Conservation (phyloP, 352 stramenopile genomes). For the Phytophthora megakarya region DNA sequence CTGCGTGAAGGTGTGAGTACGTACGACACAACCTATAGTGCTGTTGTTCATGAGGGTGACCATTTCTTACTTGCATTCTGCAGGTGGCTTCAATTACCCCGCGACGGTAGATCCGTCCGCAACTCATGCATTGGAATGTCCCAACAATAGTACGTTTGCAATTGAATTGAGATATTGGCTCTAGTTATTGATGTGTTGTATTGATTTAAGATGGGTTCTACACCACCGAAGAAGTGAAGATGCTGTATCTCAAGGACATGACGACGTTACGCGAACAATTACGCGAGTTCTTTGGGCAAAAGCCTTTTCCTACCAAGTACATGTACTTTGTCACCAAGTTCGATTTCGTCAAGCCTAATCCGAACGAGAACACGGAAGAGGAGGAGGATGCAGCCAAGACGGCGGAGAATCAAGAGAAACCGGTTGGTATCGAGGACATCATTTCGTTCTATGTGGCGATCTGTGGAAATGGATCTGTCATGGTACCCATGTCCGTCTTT, state of each 20-base stretch:
- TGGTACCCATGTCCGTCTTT: constrained; percentile 88
- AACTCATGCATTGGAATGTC: constrained; percentile 62
- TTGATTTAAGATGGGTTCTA: constrained; percentile 75
- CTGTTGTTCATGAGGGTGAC: constrained; percentile 12
- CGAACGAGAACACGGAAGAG: constrained; percentile 43
- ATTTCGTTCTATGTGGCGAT: constrained; percentile 87
- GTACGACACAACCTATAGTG: constrained; percentile 7
- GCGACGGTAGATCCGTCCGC: constrained; percentile 65
- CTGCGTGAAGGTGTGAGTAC: constrained; percentile 77
- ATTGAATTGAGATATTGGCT: too few species aligned
- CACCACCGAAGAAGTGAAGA: constrained; percentile 66
- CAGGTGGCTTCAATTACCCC: constrained; percentile 70
- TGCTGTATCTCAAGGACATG: constrained; percentile 74
- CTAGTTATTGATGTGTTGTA: too few species aligned
- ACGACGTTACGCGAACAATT: constrained; percentile 63
- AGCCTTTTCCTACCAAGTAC: constrained; percentile 83
- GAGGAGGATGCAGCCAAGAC: constrained; percentile 32
- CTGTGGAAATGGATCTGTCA: constrained; percentile 84
- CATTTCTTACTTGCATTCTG: not conserved
- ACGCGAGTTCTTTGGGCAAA: constrained; percentile 80
- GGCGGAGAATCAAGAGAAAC: constrained; percentile 20
- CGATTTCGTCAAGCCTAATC: constrained; percentile 75
- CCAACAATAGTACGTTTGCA: constrained; percentile 60
- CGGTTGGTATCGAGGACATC: constrained; percentile 53
- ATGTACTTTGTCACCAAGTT: constrained; percentile 87